Conservation (phyloP, 345 rosid genomes). For the Gossypium sturtianum region DNA sequence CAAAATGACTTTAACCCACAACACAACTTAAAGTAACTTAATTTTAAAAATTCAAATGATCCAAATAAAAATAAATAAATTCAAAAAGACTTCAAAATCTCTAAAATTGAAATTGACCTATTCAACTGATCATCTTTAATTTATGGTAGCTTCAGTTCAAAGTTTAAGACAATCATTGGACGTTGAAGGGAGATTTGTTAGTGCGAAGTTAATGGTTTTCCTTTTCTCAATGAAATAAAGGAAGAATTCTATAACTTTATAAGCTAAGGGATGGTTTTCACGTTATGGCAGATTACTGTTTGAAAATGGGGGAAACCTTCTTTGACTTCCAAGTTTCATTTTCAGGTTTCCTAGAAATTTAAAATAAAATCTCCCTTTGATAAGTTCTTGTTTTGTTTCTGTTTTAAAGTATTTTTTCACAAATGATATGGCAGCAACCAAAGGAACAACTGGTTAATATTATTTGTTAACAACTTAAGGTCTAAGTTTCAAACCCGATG, state of each 20-base stretch:
- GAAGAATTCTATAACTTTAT: not conserved
- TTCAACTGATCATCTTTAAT: not conserved
- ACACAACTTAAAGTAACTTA: no score
- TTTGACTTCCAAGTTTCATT: not conserved
- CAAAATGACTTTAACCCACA: no score
- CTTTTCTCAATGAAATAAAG: not conserved
- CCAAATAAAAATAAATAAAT: not conserved
- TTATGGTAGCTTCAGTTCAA: not conserved
- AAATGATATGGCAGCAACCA: no score
- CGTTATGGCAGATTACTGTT: not conserved
- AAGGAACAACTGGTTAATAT: no score
- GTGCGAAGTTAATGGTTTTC: not conserved
- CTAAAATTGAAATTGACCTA: no score
- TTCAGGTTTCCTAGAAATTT: not conserved
- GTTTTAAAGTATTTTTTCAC: no score
- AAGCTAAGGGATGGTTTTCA: not conserved
- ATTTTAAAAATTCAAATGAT: not conserved
- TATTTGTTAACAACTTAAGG: no score
- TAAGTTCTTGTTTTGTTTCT: no score
- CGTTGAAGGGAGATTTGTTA: not conserved
- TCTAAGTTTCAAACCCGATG: no score
- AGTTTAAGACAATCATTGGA: not conserved
- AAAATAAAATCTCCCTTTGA: no score
- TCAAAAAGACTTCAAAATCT: no score
- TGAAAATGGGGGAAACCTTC: not conserved